Percentiles rank a stretch among this genome's conserved stretches.
Evolutionary conservation across 805 yeast species (phyloP).

Genomic region (Wilhelminamyces savonicus): DNA sequence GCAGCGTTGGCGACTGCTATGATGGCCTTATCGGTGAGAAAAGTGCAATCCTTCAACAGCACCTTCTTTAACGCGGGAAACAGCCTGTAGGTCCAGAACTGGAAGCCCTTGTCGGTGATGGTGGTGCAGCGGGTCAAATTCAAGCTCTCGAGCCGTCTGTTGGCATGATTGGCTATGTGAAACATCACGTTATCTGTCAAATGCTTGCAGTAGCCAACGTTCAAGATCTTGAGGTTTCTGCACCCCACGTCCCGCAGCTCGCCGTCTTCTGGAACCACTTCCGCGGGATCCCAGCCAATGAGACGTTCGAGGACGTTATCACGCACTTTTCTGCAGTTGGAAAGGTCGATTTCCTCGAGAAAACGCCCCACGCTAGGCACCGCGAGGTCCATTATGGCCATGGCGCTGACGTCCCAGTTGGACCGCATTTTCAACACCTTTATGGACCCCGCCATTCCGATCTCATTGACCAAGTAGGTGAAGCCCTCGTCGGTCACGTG

Average conservation of each 20-base stretch:
- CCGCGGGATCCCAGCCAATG: constrained; percentile 47
- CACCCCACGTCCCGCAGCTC: constrained; percentile 43
- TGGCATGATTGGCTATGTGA: constrained; percentile 56
- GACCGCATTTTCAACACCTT: constrained; percentile 54
- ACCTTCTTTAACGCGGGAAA: constrained; percentile 50
- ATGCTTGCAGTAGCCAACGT: constrained; percentile 71
- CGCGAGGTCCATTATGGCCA: constrained; percentile 76
- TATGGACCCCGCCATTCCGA: constrained; percentile 60
- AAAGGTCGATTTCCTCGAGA: constrained; percentile 55
- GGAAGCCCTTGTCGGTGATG: constrained; percentile 69
- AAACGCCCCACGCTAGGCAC: constrained; percentile 56
- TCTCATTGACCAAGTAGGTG: constrained; percentile 61
- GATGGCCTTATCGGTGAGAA: constrained; percentile 59
- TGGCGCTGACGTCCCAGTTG: constrained; percentile 72
- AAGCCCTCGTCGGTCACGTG: constrained; percentile 75
- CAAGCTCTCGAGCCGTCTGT: constrained; percentile 45
- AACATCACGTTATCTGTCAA: constrained; percentile 63
- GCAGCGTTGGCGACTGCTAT: constrained; percentile 58
- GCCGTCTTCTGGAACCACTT: too few relatives aligned
- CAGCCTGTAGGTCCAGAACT: constrained; percentile 52
- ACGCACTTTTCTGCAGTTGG: constrained; percentile 67
- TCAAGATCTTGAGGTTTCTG: constrained; percentile 45
- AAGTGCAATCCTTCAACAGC: constrained; percentile 67
- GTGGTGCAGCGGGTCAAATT: constrained; percentile 73
- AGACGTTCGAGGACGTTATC: constrained; percentile 67